phyloP scores from a whole-genome alignment of 345 rosid species.

The Lagerstroemia speciosa region DNA sequence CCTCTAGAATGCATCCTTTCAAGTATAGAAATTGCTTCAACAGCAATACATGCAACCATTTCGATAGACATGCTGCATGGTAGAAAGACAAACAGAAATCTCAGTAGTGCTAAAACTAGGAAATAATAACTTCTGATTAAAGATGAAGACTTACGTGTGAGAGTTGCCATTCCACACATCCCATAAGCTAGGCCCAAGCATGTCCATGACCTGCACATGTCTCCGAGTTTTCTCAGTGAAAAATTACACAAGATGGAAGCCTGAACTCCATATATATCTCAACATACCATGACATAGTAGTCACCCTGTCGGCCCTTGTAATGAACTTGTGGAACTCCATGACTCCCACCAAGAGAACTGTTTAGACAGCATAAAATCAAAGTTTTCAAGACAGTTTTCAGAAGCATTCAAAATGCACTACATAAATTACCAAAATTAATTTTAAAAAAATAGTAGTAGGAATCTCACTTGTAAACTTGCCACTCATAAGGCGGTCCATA shows the following conservation, averaged over 20 bases:
- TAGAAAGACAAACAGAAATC: background rate
- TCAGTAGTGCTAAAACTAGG: background rate
- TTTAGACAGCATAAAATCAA: background rate
- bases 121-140: background rate
- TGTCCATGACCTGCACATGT: slow-evolving; percentile 61
- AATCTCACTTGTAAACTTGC: slow-evolving; percentile 92
- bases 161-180: slow-evolving; percentile 68
- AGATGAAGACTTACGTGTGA: slow-evolving; percentile 22
- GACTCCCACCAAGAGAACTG: slow-evolving; percentile 73
- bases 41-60: slow-evolving; percentile 49
- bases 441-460: background rate
- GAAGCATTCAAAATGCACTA: slow-evolving; percentile 1
- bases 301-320: slow-evolving; percentile 69
- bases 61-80: slow-evolving; percentile 41
- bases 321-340: slow-evolving; percentile 70
- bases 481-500: slow-evolving; percentile 94
- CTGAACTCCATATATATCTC: background rate
- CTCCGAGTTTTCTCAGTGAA: background rate
- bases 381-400: background rate
- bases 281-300: slow-evolving; percentile 67
- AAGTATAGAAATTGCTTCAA: slow-evolving; percentile 41
- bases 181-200: slow-evolving; percentile 81
- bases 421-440: background rate
- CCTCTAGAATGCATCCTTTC: slow-evolving; percentile 48
- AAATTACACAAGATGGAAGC: background rate